Evolutionary conservation across 2,329 filamentous ascomycete species (phyloP).

Genomic region (Thelonectria rubi): DNA sequence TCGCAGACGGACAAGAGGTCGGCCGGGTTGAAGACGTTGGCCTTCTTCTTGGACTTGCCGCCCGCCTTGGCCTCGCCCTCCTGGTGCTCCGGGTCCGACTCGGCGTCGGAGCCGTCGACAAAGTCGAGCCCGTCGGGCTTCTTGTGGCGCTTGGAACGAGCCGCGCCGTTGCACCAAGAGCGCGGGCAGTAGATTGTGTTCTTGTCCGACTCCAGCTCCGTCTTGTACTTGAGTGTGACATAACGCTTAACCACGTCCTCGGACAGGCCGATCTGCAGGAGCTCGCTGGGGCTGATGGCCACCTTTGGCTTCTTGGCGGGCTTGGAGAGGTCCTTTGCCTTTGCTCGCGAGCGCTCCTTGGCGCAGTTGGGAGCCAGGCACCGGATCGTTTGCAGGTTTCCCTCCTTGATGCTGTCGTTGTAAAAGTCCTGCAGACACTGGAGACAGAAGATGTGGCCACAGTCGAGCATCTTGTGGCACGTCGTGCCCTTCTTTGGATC

Average conservation of each 20-base stretch:
- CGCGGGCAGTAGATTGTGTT: conserved; percentile 92
- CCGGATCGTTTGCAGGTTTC: conserved; percentile 79
- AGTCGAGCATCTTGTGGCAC: conserved; percentile 85
- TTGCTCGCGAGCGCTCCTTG: conserved; percentile 61
- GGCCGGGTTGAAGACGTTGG: conserved; percentile 53
- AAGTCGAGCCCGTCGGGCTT: conserved; percentile 75
- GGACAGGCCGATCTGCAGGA: conserved; percentile 78
- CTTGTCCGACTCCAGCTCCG: conserved; percentile 89
- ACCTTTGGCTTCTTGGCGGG: conserved; percentile 66
- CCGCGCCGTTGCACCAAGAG: conserved; percentile 90
- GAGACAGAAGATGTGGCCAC: conserved; percentile 90
- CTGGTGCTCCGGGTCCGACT: conserved; percentile 58
- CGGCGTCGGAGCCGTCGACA: conserved; percentile 63
- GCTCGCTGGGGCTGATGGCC: conserved; percentile 81
- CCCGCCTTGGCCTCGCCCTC: conserved; percentile 40
- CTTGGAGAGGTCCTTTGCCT: conserved; percentile 35
- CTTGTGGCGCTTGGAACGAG: conserved; percentile 76
- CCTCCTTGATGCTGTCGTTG: conserved; percentile 85
- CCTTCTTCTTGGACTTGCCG: conserved; percentile 36
- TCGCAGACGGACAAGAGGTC: conserved; percentile 86
- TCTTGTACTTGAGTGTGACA: conserved; percentile 90
- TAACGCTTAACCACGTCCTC: conserved; percentile 83
- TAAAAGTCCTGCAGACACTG: conserved; percentile 92
- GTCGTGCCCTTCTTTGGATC: conserved; percentile 88
- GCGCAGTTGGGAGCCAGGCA: conserved; percentile 85